Percentiles rank a stretch among this genome's conserved stretches.
Evolutionary conservation across 257 asterid genomes (phyloP).

Genomic region (Plantago major): DNA sequence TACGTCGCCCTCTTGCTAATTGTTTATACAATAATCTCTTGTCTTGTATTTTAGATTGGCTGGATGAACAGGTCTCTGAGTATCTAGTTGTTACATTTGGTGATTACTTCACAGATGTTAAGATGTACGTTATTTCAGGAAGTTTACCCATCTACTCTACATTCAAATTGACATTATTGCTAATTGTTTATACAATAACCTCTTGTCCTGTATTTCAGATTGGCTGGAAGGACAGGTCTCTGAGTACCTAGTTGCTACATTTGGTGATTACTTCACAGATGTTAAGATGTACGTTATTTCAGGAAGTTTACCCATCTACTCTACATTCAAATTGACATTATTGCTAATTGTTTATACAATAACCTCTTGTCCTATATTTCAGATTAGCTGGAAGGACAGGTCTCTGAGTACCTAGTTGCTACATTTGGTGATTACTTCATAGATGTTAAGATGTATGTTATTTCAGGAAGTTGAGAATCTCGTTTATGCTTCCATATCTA

Average conservation of each 20-base stretch:
- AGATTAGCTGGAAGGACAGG: conserved; percentile 99
- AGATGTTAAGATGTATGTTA: conserved; percentile 84
- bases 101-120: conserved; percentile 87
- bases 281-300: conserved; percentile 72
- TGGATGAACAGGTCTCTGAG: conserved; percentile 97
- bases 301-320: conserved; percentile 6
- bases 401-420: conserved; percentile 89
- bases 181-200: conserved; percentile 12
- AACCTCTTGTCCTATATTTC: conserved; percentile 22
- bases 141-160: conserved; percentile 11
- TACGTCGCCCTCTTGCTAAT: no score
- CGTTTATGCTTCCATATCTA: conserved; percentile 8
- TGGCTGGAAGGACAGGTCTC: conserved; percentile 99
- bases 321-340: conserved; percentile 11
- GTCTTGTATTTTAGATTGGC: conserved; percentile 70
- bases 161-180: conserved; percentile 9
- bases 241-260: conserved; percentile 89
- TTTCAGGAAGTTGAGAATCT: conserved; percentile 13
- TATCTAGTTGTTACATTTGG: conserved; percentile 91
- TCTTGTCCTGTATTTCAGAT: conserved; percentile 43
- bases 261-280: conserved; percentile 87
- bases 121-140: conserved; percentile 55
- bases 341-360: conserved; percentile 11
- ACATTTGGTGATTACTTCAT: conserved; percentile 91
- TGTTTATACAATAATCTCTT: conserved; percentile 8